Conservation (phyloP, 192 early-diverging fungal species). For the Linnemannia hyalina region DNA sequence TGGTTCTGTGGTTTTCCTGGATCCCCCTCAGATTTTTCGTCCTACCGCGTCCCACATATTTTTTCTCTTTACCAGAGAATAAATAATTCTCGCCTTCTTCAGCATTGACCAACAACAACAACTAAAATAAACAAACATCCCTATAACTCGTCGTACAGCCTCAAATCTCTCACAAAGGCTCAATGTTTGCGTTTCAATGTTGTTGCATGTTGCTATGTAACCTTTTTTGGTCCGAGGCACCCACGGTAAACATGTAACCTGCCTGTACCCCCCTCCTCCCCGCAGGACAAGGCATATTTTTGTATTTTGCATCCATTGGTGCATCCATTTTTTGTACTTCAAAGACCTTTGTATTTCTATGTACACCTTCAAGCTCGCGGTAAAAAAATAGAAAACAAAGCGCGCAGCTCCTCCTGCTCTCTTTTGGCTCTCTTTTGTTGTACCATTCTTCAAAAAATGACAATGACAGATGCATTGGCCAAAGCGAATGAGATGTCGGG, state of each 20-base stretch:
- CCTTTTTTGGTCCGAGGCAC: not conserved
- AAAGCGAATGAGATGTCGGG: not conserved
- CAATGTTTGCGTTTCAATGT: not conserved
- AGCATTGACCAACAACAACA: not conserved
- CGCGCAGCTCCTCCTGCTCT: not conserved
- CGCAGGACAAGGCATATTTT: not conserved
- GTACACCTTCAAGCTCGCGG: not conserved
- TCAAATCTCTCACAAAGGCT: not conserved
- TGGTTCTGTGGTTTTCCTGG: not conserved
- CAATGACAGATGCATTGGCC: not conserved
- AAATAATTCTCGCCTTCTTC: not conserved
- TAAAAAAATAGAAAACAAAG: not conserved
- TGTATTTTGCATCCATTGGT: not conserved
- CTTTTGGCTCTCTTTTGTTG: not conserved
- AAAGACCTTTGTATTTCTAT: not conserved
- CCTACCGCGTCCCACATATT: not conserved
- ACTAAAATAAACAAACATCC: not conserved
- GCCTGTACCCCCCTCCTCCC: not conserved
- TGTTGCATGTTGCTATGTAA: not conserved
- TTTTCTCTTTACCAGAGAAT: not conserved
- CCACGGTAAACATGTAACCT: not conserved
- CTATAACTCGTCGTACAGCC: not conserved
- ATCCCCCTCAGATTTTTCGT: not conserved
- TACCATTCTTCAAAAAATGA: too few species aligned
- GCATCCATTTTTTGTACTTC: not conserved